A percentile compares a stretch with the other conserved stretches of the same genome.
phyloP scores from a whole-genome alignment of 2,329 filamentous ascomycete genomes.

The Paramyrothecium roridum region DNA sequence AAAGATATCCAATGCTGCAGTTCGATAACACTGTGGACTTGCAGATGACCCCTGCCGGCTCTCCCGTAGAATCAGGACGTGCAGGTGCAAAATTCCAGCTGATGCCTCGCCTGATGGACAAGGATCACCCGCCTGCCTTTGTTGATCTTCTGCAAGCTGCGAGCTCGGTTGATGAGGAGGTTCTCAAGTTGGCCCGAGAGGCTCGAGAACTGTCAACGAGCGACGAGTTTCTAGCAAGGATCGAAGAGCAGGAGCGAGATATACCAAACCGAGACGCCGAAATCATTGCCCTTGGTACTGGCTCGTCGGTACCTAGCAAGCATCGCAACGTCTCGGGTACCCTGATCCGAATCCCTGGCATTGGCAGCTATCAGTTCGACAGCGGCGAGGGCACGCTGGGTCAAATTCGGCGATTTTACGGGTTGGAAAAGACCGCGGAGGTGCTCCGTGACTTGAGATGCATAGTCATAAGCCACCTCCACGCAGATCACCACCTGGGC shows the following conservation, averaged over 20 bases:
- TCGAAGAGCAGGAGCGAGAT: slow-evolving; percentile 54
- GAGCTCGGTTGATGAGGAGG: slow-evolving; percentile 32
- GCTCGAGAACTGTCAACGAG: slow-evolving; percentile 40
- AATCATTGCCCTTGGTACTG: slow-evolving; percentile 84
- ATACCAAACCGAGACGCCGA: slow-evolving; percentile 75
- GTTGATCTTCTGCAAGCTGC: slow-evolving; percentile 43
- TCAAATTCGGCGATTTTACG: slow-evolving; percentile 74
- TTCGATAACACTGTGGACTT: slow-evolving; percentile 50
- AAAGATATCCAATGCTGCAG: slow-evolving; percentile 68
- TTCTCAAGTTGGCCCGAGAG: slow-evolving; percentile 49
- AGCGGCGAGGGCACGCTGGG: slow-evolving; percentile 90
- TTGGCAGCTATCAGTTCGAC: slow-evolving; percentile 88
- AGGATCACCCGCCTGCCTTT: slow-evolving; percentile 43
- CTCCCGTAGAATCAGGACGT: slow-evolving; percentile 34
- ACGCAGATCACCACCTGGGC: slow-evolving; percentile 94
- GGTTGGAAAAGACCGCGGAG: slow-evolving; percentile 59
- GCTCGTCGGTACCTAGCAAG: slow-evolving; percentile 85
- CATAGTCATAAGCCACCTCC: slow-evolving; percentile 92
- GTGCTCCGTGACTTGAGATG: slow-evolving; percentile 75
- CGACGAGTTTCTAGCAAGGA: slow-evolving; percentile 42
- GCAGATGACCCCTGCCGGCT: slow-evolving; percentile 12
- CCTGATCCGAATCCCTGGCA: slow-evolving; percentile 75
- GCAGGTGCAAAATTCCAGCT: slow-evolving; percentile 43
- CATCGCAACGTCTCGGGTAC: slow-evolving; percentile 94
- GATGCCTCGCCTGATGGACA: slow-evolving; percentile 42